Evolutionary conservation across 768 basidiomycete species (phyloP).

Genomic region (Nevesoporus exiguus): DNA sequence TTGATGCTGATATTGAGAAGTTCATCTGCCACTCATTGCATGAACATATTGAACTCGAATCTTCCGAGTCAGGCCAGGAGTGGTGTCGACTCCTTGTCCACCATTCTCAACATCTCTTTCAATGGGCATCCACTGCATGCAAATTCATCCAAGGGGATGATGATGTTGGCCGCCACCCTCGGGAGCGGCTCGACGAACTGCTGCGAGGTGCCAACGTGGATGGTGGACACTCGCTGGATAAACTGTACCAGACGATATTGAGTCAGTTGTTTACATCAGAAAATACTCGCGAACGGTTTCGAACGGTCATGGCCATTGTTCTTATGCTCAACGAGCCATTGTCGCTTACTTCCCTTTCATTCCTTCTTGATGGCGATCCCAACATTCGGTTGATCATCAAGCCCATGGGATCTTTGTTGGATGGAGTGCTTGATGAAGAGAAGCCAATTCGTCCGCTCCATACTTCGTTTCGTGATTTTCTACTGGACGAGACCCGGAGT

Average conservation of each 20-base stretch:
- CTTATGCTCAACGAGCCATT: neutral
- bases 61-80: neutral
- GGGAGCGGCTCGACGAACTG: neutral
- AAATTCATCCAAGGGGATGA: neutral
- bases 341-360: neutral
- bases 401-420: neutral
- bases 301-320: neutral
- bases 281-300: neutral
- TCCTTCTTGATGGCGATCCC: neutral
- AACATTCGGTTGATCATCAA: neutral
- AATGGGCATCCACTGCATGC: neutral
- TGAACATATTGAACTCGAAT: neutral
- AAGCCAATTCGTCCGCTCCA: too few relatives aligned
- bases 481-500: too few relatives aligned
- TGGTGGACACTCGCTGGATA: neutral
- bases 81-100: conserved; percentile 4
- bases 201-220: neutral
- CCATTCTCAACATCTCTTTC: neutral
- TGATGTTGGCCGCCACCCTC: neutral
- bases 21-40: neutral
- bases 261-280: neutral
- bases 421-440: too few relatives aligned
- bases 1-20: neutral
- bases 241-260: neutral
- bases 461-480: too few relatives aligned